phyloP scores from a whole-genome alignment of 2,329 filamentous ascomycete genomes.

The Metarhizium brunneum region DNA sequence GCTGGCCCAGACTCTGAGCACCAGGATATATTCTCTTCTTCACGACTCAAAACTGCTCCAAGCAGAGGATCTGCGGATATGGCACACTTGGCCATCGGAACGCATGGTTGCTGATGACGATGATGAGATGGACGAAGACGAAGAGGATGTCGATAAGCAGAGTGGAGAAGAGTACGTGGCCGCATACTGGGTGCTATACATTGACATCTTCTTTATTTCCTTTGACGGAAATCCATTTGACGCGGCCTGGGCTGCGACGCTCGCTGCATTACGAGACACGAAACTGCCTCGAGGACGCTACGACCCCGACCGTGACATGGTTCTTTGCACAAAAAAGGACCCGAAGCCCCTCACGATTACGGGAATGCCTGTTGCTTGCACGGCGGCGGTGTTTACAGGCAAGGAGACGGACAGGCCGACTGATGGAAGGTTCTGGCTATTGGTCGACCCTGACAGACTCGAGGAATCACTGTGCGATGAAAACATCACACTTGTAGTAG shows the following conservation, averaged over 20 bases:
- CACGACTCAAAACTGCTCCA: constrained; percentile 61
- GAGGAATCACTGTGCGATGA: constrained; percentile 83
- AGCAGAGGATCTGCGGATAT: constrained; percentile 63
- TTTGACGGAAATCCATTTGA: constrained; percentile 90
- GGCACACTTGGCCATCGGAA: constrained; percentile 45
- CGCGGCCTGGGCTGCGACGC: constrained; percentile 74
- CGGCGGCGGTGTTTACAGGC: constrained; percentile 68
- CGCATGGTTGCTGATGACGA: constrained; percentile 37
- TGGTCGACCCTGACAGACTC: constrained; percentile 81
- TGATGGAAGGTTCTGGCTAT: constrained; percentile 56
- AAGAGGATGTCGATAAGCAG: constrained; percentile 18
- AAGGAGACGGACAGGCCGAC: constrained; percentile 38
- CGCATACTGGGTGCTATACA: constrained; percentile 91
- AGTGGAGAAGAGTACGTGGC: constrained; percentile 45
- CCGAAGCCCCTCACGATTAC: constrained; percentile 49
- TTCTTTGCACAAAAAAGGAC: constrained; percentile 60
- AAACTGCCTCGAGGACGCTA: constrained; percentile 70
- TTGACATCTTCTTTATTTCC: constrained; percentile 90
- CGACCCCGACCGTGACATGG: constrained; percentile 70
- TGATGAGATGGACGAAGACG: constrained; percentile 27
- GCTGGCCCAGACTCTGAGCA: constrained; percentile 76
- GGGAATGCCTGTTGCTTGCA: constrained; percentile 65
- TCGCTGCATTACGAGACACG: constrained; percentile 73
- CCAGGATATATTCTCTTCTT: constrained; percentile 67
- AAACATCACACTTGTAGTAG: constrained; percentile 73